A percentile compares a stretch with the other conserved stretches of the same genome.
These are phyloP conservation scores for Rhodotorula kratochvilovae DNA, from an alignment of 768 basidiomycete species.

Conservation along the genomic window DNA sequence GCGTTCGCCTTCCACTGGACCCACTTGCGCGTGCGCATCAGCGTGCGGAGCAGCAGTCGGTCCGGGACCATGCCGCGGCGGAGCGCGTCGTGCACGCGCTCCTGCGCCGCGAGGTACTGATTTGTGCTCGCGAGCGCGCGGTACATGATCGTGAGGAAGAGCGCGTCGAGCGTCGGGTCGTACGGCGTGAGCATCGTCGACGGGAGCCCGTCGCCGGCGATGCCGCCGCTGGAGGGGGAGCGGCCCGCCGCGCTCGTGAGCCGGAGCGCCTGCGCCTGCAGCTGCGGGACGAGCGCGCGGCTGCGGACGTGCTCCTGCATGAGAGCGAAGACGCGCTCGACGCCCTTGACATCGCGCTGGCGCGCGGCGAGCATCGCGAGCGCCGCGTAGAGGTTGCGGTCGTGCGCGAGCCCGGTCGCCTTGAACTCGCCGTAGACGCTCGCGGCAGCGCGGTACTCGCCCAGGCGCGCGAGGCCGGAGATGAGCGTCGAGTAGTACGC, in stretches of 20 bases:
- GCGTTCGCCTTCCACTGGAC: slow-evolving; percentile 1
- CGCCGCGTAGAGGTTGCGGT: slow-evolving; percentile 46
- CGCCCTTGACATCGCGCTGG: slow-evolving; percentile 9
- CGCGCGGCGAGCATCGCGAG: slow-evolving; percentile 23
- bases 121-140: slow-evolving; percentile 13
- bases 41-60: not conserved
- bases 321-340: slow-evolving; percentile 16
- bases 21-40: slow-evolving; percentile 4
- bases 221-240: not conserved
- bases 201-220: not conserved
- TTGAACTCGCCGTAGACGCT: slow-evolving; percentile 63
- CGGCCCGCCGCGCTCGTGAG: not conserved
- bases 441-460: slow-evolving; percentile 57
- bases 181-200: slow-evolving; percentile 9
- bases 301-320: slow-evolving; percentile 1
- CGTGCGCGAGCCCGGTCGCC: slow-evolving; percentile 60
- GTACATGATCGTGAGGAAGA: slow-evolving; percentile 34
- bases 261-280: slow-evolving; percentile 4
- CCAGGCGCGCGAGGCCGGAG: slow-evolving; percentile 62
- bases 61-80: slow-evolving; percentile 11
- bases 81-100: slow-evolving; percentile 8
- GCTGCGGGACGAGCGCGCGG: slow-evolving; percentile 4
- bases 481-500: slow-evolving; percentile 76
- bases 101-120: slow-evolving; percentile 5
- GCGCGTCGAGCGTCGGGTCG: slow-evolving; percentile 31